phyloP scores from a whole-genome alignment of 1,139 yeast genomes.

The Saccharomycopsis hybrid region DNA sequence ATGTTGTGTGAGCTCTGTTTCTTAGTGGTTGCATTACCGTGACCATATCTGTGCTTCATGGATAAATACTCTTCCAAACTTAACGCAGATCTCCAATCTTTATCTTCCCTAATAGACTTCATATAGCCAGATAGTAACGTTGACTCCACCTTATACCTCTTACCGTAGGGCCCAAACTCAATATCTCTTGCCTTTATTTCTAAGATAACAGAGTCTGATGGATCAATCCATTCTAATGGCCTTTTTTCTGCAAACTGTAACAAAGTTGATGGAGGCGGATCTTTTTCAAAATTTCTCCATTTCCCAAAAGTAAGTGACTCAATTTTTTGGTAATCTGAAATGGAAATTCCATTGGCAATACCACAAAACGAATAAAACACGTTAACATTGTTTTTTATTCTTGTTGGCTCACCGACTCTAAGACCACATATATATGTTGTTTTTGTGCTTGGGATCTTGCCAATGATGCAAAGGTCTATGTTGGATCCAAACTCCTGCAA shows the following conservation, averaged over 20 bases:
- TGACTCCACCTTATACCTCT: constrained; percentile 54
- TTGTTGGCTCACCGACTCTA: constrained; percentile 31
- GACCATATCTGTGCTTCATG: constrained; percentile 27
- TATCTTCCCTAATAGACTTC: constrained; percentile 62
- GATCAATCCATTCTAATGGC: constrained; percentile 77
- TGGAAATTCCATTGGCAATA: constrained; percentile 80
- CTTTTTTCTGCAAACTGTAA: constrained; percentile 50
- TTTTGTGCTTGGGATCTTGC: constrained; percentile 68
- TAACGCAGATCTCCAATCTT: constrained; percentile 49
- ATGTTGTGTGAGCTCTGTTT: constrained; percentile 12
- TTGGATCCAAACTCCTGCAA: constrained; percentile 81
- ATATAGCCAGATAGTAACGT: constrained; percentile 78
- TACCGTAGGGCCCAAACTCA: constrained; percentile 37
- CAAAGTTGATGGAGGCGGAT: constrained; percentile 36
- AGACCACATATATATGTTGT: constrained; percentile 75
- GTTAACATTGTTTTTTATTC: constrained; percentile 23
- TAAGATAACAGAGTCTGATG: constrained; percentile 69
- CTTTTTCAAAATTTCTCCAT: constrained; percentile 46
- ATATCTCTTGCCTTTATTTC: constrained; percentile 81
- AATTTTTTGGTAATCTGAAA: constrained; percentile 53
- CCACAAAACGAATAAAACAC: constrained; percentile 59
- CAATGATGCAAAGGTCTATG: constrained; percentile 72
- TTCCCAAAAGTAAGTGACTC: constrained; percentile 50
- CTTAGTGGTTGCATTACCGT: constrained; percentile 2
- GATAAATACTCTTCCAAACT: constrained; percentile 48